A percentile compares a stretch with the other conserved stretches of the same genome.
Conservation (phyloP, 352 stramenopile genomes). For the Phytophthora boehmeriae region DNA sequence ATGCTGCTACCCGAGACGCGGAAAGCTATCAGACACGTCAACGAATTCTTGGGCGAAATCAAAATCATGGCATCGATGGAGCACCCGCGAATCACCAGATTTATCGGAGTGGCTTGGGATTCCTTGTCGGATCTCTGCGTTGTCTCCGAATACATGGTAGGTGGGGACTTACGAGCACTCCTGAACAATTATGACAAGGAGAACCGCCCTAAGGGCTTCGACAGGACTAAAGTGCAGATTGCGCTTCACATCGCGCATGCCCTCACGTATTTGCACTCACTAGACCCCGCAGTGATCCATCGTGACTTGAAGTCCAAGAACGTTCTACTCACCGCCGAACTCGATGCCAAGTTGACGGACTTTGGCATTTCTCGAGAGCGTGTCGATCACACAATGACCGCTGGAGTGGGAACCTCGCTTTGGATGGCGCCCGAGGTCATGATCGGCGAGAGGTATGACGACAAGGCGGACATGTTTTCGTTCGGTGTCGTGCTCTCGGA, state of each 20-base stretch:
- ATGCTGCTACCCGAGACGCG: slow-evolving; percentile 34
- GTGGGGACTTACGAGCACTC: slow-evolving; percentile 17
- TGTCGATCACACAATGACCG: slow-evolving; percentile 22
- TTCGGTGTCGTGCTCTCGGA: slow-evolving; percentile 25
- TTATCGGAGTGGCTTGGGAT: slow-evolving; percentile 26
- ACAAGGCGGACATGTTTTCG: slow-evolving; percentile 23
- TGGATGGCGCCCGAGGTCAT: no score
- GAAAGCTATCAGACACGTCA: slow-evolving; percentile 38
- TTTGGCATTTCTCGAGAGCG: slow-evolving; percentile 25
- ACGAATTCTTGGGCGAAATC: slow-evolving; percentile 62
- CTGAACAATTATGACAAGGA: slow-evolving; percentile 15
- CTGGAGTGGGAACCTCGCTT: no score
- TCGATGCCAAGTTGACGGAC: slow-evolving; percentile 21
- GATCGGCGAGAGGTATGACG: slow-evolving; percentile 21
- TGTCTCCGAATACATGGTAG: slow-evolving; percentile 20
- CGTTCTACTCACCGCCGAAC: slow-evolving; percentile 10
- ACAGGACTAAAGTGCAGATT: slow-evolving; percentile 13
- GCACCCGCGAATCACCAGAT: slow-evolving; percentile 29
- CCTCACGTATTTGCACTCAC: slow-evolving; percentile 19
- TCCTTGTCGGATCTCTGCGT: slow-evolving; percentile 22
- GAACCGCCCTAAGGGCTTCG: slow-evolving; percentile 10
- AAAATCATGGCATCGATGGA: slow-evolving; percentile 50
- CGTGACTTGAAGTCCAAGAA: slow-evolving; percentile 22
- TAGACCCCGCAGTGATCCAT: slow-evolving; percentile 18
- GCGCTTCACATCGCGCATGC: slow-evolving; percentile 18